Evolutionary conservation across 192 early-diverging fungal genomes (phyloP).

Genomic region (Haplosporangium gracile): DNA sequence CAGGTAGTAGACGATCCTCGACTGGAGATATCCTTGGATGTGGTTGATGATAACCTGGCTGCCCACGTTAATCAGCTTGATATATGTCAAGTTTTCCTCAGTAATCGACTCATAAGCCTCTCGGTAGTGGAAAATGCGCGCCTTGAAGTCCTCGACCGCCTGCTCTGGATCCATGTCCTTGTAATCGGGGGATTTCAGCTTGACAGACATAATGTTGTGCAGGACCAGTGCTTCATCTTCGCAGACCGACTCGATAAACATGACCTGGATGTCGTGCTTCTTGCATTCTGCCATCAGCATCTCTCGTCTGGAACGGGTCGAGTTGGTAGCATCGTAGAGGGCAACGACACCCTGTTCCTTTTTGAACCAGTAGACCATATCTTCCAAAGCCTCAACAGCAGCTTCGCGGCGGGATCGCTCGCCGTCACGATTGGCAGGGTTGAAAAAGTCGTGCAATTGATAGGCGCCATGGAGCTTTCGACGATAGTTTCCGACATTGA

Average conservation of each 20-base stretch:
- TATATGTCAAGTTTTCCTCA: constrained; percentile 82
- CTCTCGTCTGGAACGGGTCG: constrained; percentile 84
- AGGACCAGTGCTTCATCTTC: constrained; percentile 90
- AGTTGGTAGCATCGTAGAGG: constrained; percentile 99
- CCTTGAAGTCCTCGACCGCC: constrained; percentile 93
- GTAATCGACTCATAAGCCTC: constrained; percentile 91
- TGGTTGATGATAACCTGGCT: constrained; percentile 92
- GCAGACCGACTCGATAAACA: constrained; percentile 98
- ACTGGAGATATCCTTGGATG: constrained; percentile 95
- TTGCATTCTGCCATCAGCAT: constrained; percentile 80
- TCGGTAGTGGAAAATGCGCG: constrained; percentile 93
- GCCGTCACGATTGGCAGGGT: constrained; percentile 82
- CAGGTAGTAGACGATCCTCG: constrained; percentile 97
- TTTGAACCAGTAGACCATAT: constrained; percentile 95
- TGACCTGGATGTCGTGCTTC: constrained; percentile 85
- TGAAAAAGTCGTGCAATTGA: constrained; percentile 90
- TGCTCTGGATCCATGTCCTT: constrained; percentile 85
- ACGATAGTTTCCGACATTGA: constrained; percentile 99
- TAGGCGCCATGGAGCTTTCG: constrained; percentile 88
- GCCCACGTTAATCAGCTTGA: constrained; percentile 97
- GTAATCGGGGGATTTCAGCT: constrained; percentile 96
- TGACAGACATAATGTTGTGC: constrained; percentile 96
- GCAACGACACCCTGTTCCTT: constrained; percentile 87
- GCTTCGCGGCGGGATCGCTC: constrained; percentile 82
- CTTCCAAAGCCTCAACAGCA: constrained; percentile 85